These are phyloP conservation scores for Borovskyia barvae DNA, from an alignment of 208 protist genomes.

Conservation along the genomic window DNA sequence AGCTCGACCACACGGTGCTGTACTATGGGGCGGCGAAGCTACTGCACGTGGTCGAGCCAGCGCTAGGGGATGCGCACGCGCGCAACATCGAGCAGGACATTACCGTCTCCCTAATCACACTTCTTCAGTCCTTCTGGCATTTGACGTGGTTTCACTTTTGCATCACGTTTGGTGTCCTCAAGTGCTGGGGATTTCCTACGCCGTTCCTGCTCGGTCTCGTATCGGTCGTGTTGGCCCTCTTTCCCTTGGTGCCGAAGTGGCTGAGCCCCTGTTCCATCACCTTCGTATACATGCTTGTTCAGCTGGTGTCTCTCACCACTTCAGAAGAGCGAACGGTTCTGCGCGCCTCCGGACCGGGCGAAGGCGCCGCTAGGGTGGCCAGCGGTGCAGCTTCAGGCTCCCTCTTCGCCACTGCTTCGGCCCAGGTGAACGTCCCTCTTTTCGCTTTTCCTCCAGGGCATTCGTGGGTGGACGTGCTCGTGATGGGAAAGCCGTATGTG, in stretches of 20 bases:
- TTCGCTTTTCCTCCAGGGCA: conserved; percentile 1
- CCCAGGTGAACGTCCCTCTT: too few species aligned
- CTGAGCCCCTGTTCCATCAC: conserved; percentile 48
- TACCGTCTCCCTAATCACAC: conserved; percentile 52
- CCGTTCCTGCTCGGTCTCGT: conserved; percentile 53
- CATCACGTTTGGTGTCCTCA: conserved; percentile 61
- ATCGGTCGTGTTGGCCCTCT: conserved; percentile 49
- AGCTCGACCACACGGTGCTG: conserved; percentile 67
- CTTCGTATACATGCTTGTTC: conserved; percentile 9
- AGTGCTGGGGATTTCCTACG: conserved; percentile 31
- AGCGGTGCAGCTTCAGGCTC: too few species aligned
- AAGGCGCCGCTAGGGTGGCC: neutral
- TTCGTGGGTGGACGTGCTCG: conserved; percentile 5
- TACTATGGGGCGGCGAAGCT: conserved; percentile 72
- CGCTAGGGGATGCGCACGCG: conserved; percentile 46
- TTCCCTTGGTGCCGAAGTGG: conserved; percentile 68
- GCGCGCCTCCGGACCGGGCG: neutral
- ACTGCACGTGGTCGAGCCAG: conserved; percentile 43
- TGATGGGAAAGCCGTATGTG: conserved; percentile 14
- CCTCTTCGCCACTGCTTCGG: too few species aligned
- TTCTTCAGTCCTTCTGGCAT: conserved; percentile 76
- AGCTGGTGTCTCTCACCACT: conserved; percentile 11
- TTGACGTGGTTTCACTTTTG: conserved; percentile 75
- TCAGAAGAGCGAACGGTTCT: neutral
- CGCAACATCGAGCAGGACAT: conserved; percentile 70